These are phyloP conservation scores for Naumovozyma castellii DNA, from an alignment of 805 yeast species.

Conservation along the genomic window DNA sequence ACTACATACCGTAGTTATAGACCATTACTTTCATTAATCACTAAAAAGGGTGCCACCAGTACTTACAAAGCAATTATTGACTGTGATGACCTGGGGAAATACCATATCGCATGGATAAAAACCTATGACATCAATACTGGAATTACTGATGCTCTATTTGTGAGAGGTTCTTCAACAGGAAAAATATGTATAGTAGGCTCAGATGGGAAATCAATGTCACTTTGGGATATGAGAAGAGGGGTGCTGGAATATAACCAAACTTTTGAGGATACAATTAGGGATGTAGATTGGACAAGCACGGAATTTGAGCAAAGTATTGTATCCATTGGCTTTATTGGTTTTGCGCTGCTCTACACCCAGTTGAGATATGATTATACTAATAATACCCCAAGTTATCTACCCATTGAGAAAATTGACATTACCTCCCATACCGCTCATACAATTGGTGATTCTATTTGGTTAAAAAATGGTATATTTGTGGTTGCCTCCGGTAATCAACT, in stretches of 20 bases:
- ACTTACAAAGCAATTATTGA: conserved; percentile 38
- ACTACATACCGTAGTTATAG: conserved; percentile 29
- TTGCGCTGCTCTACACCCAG: conserved; percentile 66
- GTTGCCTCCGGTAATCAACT: conserved; percentile 87
- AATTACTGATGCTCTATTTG: conserved; percentile 39
- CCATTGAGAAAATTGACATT: conserved; percentile 65
- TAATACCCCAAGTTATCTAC: conserved; percentile 63
- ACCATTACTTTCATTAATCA: conserved; percentile 48
- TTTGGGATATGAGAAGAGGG: conserved; percentile 72
- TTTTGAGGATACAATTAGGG: conserved; percentile 41
- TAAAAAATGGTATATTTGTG: conserved; percentile 66
- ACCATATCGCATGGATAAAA: conserved; percentile 42
- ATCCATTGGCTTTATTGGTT: conserved; percentile 64
- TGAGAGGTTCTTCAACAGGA: conserved; percentile 67
- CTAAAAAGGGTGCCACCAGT: conserved; percentile 39
- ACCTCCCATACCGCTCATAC: conserved; percentile 62
- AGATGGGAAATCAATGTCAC: conserved; percentile 40
- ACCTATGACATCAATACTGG: conserved; percentile 47
- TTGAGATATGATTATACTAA: conserved; percentile 84
- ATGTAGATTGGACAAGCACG: conserved; percentile 83
- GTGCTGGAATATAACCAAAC: conserved; percentile 52
- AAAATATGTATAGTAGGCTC: conserved; percentile 68
- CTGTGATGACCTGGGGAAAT: conserved; percentile 2
- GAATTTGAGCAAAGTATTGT: conserved; percentile 57
- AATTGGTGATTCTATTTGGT: conserved; percentile 87